Evolutionary conservation across 768 basidiomycete genomes (phyloP).

Genomic region (Crucibulum laeve): DNA sequence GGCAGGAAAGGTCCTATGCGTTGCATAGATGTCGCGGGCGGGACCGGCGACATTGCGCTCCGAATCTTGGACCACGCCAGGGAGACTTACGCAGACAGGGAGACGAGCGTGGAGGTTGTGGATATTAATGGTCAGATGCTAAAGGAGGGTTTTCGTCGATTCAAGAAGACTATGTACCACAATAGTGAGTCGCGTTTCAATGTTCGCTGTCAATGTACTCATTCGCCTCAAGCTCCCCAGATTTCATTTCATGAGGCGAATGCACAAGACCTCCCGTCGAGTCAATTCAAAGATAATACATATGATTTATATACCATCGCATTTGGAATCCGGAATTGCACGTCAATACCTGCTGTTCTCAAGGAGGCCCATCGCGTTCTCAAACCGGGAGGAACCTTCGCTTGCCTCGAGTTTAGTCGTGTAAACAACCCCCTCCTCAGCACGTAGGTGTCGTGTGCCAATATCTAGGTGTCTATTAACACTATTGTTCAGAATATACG

Average conservation of each 20-base stretch:
- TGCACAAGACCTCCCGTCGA: slow-evolving; percentile 71
- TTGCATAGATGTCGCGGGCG: slow-evolving; percentile 95
- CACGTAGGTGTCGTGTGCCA: slow-evolving; percentile 51
- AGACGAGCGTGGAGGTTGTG: slow-evolving; percentile 83
- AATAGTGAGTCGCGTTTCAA: slow-evolving; percentile 60
- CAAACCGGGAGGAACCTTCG: slow-evolving; percentile 93
- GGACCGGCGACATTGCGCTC: slow-evolving; percentile 96
- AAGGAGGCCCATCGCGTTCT: slow-evolving; percentile 89
- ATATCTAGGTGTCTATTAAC: slow-evolving; percentile 3
- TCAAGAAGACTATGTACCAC: slow-evolving; percentile 98
- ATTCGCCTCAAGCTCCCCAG: slow-evolving; percentile 65
- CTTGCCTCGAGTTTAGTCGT: slow-evolving; percentile 94
- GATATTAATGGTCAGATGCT: slow-evolving; percentile 98
- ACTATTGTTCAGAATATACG: slow-evolving; percentile 64
- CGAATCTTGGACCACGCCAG: slow-evolving; percentile 88
- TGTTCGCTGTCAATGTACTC: slow-evolving; percentile 4
- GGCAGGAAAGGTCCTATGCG: slow-evolving; percentile 69
- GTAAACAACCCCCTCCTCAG: slow-evolving; percentile 85
- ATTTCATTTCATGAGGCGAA: slow-evolving; percentile 91
- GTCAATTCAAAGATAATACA: slow-evolving; percentile 72
- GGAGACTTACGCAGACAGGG: slow-evolving; percentile 85
- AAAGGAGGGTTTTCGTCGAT: slow-evolving; percentile 82
- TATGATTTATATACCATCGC: slow-evolving; percentile 98
- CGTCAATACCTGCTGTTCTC: slow-evolving; percentile 83
- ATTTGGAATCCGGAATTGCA: slow-evolving; percentile 97